Percentiles rank a stretch among this genome's conserved stretches.
Conservation (phyloP, 139 green algal genomes). For the Tetradesmus lagerheimii region DNA sequence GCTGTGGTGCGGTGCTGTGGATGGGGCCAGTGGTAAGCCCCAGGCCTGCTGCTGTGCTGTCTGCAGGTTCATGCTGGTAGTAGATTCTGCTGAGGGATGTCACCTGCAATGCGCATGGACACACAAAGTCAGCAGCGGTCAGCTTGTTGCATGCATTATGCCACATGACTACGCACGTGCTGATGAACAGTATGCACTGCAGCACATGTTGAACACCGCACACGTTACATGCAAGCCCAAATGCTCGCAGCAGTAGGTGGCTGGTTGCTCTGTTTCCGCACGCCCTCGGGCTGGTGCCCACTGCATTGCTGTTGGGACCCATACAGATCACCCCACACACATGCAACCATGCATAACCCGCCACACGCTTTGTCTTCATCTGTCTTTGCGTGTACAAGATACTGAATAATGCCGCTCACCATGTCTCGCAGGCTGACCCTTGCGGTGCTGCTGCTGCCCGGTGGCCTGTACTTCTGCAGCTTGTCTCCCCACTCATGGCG, state of each 20-base stretch:
- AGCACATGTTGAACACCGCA: neutral
- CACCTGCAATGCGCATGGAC: neutral
- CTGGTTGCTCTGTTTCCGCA: too few relatives aligned
- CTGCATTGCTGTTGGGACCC: too few relatives aligned
- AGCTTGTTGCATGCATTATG: neutral
- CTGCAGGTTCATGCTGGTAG: conserved; percentile 43
- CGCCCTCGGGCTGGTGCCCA: too few relatives aligned
- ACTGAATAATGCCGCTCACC: too few relatives aligned
- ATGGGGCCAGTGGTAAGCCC: neutral
- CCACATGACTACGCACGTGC: too few relatives aligned
- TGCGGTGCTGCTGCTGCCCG: conserved; percentile 27
- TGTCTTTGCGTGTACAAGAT: too few relatives aligned
- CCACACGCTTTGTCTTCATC: too few relatives aligned
- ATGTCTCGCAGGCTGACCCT: conserved; percentile 59
- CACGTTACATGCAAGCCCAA: neutral
- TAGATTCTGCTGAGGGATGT: conserved; percentile 50
- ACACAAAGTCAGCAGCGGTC: neutral
- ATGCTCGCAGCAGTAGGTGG: too few relatives aligned
- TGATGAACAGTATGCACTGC: neutral
- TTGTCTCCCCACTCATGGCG: conserved; percentile 56
- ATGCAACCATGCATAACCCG: too few relatives aligned
- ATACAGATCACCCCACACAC: too few relatives aligned
- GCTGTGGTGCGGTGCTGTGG: neutral
- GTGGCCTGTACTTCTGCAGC: conserved; percentile 65
- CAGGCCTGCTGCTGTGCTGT: neutral